Evolutionary conservation across 805 yeast species (phyloP), one percentile per base, ranked within the genome.

Genomic region (Clavispora santaluciae): DNA sequence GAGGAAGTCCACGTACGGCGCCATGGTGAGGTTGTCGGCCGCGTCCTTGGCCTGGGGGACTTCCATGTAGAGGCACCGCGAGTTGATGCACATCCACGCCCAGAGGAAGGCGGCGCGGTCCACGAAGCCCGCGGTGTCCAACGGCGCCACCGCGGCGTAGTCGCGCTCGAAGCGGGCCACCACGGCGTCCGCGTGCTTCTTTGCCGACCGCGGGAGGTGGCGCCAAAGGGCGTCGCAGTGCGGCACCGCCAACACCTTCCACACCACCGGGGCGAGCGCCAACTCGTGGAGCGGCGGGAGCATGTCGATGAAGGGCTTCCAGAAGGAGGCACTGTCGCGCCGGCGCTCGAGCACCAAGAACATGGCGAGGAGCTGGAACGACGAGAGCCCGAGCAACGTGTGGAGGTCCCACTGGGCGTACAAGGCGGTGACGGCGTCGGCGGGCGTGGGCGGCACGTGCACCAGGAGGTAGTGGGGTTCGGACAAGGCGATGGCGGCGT

Each of bases 81-180:
- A 83, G 57, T 93, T 91, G 42, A 90, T 86, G 53, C 91, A 81
- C 53, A 86, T 71, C 95, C 96, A 91, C 0, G 85, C 78, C 77
- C 87, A 79, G 9, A 81, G 53, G 49, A 74, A 82, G 3, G 54
- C 50, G 4, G 56, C 49, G 6, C 47, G 40, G 3, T 60, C 40
- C 2, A 63, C 18, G 21, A 36, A 29, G 21, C 16, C 13, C 1
- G 18, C 21, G 2, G 44, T 22, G 5, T 61, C 29, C 2, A 60
- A 21, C 0, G 57, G 47, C 0, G 24, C 20, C 1, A 78, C 73
- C 0, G 52, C 53, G 0, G 54, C 39, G 54, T 64, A 73, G 52
- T 86, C 93, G 2, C 41, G 45, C 3, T 48, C 44, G 40, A 81
- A 76, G 28, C 76, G 58, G 0, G 43, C 41, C 21, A 57, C 44